Evolutionary conservation across 2,329 filamentous ascomycete species (phyloP).

Genomic region (Chaetomium globosum): DNA sequence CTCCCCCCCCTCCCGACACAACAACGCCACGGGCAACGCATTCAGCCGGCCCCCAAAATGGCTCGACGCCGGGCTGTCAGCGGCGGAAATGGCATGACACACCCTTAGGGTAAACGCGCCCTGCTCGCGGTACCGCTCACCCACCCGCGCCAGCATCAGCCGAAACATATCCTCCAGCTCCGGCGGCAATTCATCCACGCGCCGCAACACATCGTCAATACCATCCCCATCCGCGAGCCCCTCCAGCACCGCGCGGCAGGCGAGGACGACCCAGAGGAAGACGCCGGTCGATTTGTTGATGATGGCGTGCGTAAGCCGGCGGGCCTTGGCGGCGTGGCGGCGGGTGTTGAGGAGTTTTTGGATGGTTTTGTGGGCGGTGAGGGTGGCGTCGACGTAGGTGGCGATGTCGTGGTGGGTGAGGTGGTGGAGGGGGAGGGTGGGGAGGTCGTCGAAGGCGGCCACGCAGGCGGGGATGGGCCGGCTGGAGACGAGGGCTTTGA

Average conservation of each 20-base stretch:
- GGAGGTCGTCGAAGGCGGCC: conserved; percentile 9
- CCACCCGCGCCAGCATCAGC: conserved; percentile 27
- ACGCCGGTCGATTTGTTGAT: conserved; percentile 28
- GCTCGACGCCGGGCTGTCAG: no score
- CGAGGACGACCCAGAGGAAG: conserved; percentile 33
- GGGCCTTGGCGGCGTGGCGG: not conserved
- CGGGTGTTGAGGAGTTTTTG: not conserved
- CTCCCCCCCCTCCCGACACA: not conserved
- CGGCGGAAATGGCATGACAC: not conserved
- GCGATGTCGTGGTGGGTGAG: conserved; percentile 17
- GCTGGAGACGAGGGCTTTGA: conserved; percentile 27
- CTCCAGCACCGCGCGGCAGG: conserved; percentile 21
- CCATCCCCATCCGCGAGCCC: conserved; percentile 26
- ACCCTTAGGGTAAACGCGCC: conserved; percentile 12
- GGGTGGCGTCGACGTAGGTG: conserved; percentile 14
- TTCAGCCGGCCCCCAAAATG: not conserved
- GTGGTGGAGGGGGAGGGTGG: conserved; percentile 17
- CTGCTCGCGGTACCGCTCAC: conserved; percentile 16
- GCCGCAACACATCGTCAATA: conserved; percentile 19
- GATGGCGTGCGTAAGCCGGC: conserved; percentile 2
- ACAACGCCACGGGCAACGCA: not conserved
- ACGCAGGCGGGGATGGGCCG: conserved; percentile 22
- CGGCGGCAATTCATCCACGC: conserved; percentile 23
- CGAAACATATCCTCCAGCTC: conserved; percentile 23
- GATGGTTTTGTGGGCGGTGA: conserved; percentile 19